Conservation (phyloP, 768 basidiomycete species). For the Lactarius sp. region DNA sequence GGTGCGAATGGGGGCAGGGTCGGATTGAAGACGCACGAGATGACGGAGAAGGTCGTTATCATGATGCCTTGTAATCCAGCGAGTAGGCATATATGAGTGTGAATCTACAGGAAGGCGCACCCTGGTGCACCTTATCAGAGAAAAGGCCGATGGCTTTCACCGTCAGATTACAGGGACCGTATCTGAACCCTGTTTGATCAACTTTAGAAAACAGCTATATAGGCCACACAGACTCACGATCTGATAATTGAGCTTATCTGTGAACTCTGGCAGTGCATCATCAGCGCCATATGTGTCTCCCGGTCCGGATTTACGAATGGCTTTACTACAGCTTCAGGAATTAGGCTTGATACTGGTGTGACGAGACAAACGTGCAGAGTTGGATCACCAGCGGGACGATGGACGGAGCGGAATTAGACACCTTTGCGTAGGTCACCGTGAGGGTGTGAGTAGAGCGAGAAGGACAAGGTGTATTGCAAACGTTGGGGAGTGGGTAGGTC, state of each 20-base stretch:
- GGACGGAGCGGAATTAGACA: constrained; percentile 53
- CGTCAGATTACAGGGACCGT: constrained; percentile 90
- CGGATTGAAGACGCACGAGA: too few relatives aligned
- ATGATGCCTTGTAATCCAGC: too few relatives aligned
- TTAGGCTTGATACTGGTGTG: too few relatives aligned
- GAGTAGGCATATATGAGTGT: not conserved
- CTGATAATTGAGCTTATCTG: constrained; percentile 82
- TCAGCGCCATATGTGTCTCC: constrained; percentile 80
- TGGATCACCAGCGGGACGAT: constrained; percentile 38
- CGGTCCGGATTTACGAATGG: constrained; percentile 72
- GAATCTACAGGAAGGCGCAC: not conserved
- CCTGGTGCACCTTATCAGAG: constrained; percentile 55
- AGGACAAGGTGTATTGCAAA: constrained; percentile 84
- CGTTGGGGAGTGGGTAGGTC: constrained; percentile 82
- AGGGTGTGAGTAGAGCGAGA: constrained; percentile 71
- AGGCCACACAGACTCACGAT: constrained; percentile 40
- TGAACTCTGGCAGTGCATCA: constrained; percentile 47
- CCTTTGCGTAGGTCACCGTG: constrained; percentile 63
- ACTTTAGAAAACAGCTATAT: not conserved
- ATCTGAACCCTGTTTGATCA: constrained; percentile 87
- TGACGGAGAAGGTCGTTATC: constrained; percentile 95
- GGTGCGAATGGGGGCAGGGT: constrained; percentile 91
- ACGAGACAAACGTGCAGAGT: too few relatives aligned
- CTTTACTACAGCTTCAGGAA: too few relatives aligned
- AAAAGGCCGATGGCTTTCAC: constrained; percentile 50